Evolutionary conservation across 2,329 filamentous ascomycete species (phyloP).

Genomic region (Ophiostoma piceae): DNA sequence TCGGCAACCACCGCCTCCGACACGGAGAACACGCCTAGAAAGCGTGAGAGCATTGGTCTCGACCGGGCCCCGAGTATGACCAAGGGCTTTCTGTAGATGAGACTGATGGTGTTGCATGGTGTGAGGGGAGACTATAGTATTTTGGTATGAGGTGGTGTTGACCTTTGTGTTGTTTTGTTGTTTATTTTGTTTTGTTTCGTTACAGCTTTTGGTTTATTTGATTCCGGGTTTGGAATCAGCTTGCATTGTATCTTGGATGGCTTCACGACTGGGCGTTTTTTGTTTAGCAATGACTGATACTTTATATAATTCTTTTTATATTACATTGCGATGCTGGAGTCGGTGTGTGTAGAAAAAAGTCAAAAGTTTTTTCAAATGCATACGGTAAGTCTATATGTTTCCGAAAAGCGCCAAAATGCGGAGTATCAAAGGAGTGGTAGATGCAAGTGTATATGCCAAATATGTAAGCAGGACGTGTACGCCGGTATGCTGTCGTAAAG

Average conservation of each 20-base stretch:
- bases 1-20: conserved; percentile 10
- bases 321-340: neutral
- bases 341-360: neutral
- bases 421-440: neutral
- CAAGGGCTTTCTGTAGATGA: conserved; percentile 65
- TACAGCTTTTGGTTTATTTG: neutral
- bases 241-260: conserved; percentile 19
- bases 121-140: neutral
- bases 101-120: conserved; percentile 1
- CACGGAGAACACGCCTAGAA: conserved; percentile 43
- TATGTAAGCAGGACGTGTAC: neutral
- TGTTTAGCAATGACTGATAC: conserved; percentile 17
- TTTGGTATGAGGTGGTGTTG: neutral
- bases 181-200: neutral
- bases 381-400: neutral
- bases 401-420: conserved; percentile 2
- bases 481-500: neutral
- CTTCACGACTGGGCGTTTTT: conserved; percentile 10
- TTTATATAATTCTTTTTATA: neutral
- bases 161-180: neutral
- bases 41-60: conserved; percentile 61
- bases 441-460: neutral
- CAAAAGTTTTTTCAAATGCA: neutral
- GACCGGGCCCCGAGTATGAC: conserved; percentile 61
- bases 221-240: neutral